Conservation (phyloP, 495 filamentous ascomycete species). For the Apiosordaria backusii region DNA sequence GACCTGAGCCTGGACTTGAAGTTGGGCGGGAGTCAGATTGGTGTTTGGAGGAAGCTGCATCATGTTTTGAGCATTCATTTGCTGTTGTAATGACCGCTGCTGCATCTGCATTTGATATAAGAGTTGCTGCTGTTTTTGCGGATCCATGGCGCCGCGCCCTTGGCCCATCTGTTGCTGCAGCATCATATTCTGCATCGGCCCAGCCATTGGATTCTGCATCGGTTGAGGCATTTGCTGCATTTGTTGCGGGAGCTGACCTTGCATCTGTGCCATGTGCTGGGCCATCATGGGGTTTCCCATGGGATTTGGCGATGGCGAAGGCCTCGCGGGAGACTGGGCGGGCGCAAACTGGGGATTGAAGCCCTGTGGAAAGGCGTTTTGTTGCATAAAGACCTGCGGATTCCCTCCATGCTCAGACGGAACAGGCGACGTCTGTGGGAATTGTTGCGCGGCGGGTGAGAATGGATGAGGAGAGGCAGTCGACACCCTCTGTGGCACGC, state of each 20-base stretch:
- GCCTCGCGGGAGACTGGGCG: slow-evolving; percentile 49
- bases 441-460: slow-evolving; percentile 73
- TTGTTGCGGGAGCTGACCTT: slow-evolving; percentile 34
- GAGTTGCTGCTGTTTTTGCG: slow-evolving; percentile 46
- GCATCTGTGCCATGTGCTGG: slow-evolving; percentile 40
- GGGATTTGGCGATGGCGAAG: slow-evolving; percentile 45
- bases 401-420: slow-evolving; percentile 75
- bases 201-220: slow-evolving; percentile 23
- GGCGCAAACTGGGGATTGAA: slow-evolving; percentile 56
- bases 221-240: slow-evolving; percentile 33
- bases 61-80: slow-evolving; percentile 44
- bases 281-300: slow-evolving; percentile 47
- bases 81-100: slow-evolving; percentile 49
- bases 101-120: slow-evolving; percentile 64
- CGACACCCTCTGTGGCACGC: slow-evolving; percentile 73
- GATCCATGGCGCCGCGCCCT: slow-evolving; percentile 47
- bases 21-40: slow-evolving; percentile 16
- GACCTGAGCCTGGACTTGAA: slow-evolving; percentile 38
- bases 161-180: slow-evolving; percentile 53
- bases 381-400: slow-evolving; percentile 67
- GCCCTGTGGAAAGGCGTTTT: slow-evolving; percentile 53
- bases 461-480: slow-evolving; percentile 91
- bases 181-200: slow-evolving; percentile 39
- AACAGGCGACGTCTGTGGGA: slow-evolving; percentile 74
- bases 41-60: slow-evolving; percentile 22